These are phyloP conservation scores for Cicer judaicum DNA, from an alignment of 306 rosid genomes.

Conservation along the genomic window DNA sequence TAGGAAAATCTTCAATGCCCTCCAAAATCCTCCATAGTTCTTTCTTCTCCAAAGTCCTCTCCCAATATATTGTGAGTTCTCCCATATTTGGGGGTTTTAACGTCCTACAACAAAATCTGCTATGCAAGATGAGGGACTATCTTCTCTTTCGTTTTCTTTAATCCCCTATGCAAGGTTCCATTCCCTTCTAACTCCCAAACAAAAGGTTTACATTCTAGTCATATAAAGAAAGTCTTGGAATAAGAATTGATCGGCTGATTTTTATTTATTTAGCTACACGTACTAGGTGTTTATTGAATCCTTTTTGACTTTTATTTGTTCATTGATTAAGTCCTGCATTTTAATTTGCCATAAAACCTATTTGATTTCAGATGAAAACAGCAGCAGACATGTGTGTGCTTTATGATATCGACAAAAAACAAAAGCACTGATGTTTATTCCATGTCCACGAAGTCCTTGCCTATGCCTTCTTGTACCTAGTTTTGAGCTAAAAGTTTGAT, in stretches of 20 bases:
- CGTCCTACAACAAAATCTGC: not conserved
- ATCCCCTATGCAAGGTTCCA: not conserved
- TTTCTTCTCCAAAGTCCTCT: not conserved
- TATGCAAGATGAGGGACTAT: not conserved
- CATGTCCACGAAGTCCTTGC: slow-evolving; percentile 13
- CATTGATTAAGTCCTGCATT: slow-evolving; percentile 21
- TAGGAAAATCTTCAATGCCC: not conserved
- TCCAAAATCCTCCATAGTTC: not conserved
- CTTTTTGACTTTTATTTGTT: slow-evolving; percentile 32
- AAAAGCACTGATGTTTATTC: slow-evolving; percentile 55
- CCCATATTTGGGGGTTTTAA: not conserved
- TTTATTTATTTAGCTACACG: slow-evolving; percentile 18
- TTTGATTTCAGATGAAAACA: slow-evolving; percentile 77
- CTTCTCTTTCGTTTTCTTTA: not conserved
- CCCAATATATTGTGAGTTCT: not conserved
- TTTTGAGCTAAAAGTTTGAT: slow-evolving; percentile 22
- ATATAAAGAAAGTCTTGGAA: slow-evolving; percentile 9
- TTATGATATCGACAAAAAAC: slow-evolving; percentile 71
- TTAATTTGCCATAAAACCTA: slow-evolving; percentile 16
- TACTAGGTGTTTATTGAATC: not conserved
- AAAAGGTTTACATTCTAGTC: slow-evolving; percentile 20
- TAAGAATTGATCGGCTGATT: slow-evolving; percentile 9
- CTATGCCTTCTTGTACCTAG: slow-evolving; percentile 15
- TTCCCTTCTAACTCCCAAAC: slow-evolving; percentile 9
- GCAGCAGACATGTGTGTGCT: slow-evolving; percentile 82